Evolutionary conservation across 441 rosid species (phyloP), one percentile per base, ranked within the genome.

Genomic region (Cnidoscolus chayamansa): DNA sequence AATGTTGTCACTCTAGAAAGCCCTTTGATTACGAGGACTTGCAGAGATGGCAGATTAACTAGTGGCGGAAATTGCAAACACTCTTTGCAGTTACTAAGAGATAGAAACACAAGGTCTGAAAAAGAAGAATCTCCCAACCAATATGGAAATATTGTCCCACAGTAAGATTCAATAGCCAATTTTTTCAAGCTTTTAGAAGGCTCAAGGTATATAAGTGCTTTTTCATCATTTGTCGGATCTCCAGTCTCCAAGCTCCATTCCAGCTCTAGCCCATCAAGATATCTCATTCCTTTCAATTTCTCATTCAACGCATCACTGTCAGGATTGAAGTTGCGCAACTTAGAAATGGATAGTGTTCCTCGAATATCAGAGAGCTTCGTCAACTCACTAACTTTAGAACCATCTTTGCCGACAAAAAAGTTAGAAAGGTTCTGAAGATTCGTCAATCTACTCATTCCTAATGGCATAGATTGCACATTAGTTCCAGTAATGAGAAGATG

Each of bases 341-440:
- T 74, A 10, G 32, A 25, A 32, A 79, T 49, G 19, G 75, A 68
- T 20, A 79, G 74, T 4, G 68, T 6, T 19, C 80, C 80, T 20
- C 25, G 51, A 30, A 79, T 74, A 68, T 72, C 7, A 19, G 4
- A 11, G 0, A 79, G 65, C 12, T 37, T 51, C 40, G 77, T 65
- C 48, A 73, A 60, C 69, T 76, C 76, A 19, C 56, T 47, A 51
- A 79, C 67, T 35, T 25, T n/a, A 12, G 67, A 55, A 31, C 82
- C 77, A 20, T 54, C 20, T 3, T 68, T 53, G 75, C 73, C 63
- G 61, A 80, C 63, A 32, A 70, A 45, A 5, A 70, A 80, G 48
- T 70, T 25, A 0, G 75, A 57, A 51, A 73, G 45, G 7, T 10
- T 73, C 31, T 50, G 78, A n/a, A 76, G 73, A 57, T 69, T 49